Percentiles rank a stretch among this genome's conserved stretches.
These are phyloP conservation scores for Candida koratica DNA, from an alignment of 805 yeast species.

Conservation along the genomic window DNA sequence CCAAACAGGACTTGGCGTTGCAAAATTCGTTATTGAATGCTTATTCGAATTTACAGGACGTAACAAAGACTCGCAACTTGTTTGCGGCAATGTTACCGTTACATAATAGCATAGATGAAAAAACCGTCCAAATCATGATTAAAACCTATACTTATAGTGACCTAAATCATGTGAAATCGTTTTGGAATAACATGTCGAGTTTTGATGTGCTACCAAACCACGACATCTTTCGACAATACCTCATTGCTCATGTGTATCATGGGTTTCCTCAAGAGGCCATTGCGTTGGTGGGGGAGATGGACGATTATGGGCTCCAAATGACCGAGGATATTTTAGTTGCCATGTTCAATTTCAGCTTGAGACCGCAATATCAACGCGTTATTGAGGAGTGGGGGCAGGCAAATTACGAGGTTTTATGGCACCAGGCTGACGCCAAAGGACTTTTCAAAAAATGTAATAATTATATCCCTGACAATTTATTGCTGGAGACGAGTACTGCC, in stretches of 20 bases:
- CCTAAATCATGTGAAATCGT: slow-evolving; percentile 51
- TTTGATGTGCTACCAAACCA: slow-evolving; percentile 51
- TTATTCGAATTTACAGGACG: slow-evolving; percentile 54
- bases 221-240: slow-evolving; percentile 52
- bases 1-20: slow-evolving; percentile 50
- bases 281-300: slow-evolving; percentile 44
- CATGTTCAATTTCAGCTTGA: slow-evolving; percentile 43
- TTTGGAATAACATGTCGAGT: slow-evolving; percentile 58
- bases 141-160: slow-evolving; percentile 55
- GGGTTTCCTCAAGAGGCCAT: slow-evolving; percentile 58
- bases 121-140: slow-evolving; percentile 64
- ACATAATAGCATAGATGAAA: slow-evolving; percentile 50
- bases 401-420: slow-evolving; percentile 29
- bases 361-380: slow-evolving; percentile 25
- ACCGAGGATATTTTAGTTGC: slow-evolving; percentile 43
- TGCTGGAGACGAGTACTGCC: slow-evolving; percentile 13
- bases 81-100: slow-evolving; percentile 57
- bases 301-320: slow-evolving; percentile 44
- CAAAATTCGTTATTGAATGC: slow-evolving; percentile 65
- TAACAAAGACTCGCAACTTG: slow-evolving; percentile 52
- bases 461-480: slow-evolving; percentile 30
- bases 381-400: slow-evolving; percentile 33
- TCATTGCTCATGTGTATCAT: slow-evolving; percentile 68
- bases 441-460: slow-evolving; percentile 25
- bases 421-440: slow-evolving; percentile 20